Percentiles rank a stretch among this genome's conserved stretches.
Evolutionary conservation across 441 rosid genomes (phyloP).

Genomic region (Aquilaria agallochum): DNA sequence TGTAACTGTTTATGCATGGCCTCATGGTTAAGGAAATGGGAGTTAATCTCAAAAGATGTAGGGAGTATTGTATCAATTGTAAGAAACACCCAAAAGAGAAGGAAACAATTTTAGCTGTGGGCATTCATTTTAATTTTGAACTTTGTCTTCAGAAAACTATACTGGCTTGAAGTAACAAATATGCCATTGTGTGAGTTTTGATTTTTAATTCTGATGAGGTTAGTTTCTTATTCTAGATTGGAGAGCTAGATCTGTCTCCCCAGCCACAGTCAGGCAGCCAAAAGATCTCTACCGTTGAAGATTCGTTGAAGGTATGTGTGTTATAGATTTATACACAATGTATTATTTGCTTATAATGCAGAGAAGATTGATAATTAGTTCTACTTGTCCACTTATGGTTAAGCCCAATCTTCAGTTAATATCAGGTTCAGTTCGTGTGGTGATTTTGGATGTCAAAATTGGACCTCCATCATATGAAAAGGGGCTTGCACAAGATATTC

Average conservation of each 20-base stretch:
- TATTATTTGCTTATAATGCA: conserved; percentile 13
- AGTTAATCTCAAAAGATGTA: no score
- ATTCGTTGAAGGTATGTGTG: conserved; percentile 70
- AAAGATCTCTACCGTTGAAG: conserved; percentile 65
- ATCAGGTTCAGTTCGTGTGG: conserved; percentile 68
- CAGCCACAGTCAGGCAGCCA: conserved; percentile 37
- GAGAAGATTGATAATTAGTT: conserved; percentile 2
- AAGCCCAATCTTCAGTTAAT: conserved; percentile 39
- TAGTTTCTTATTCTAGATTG: conserved; percentile 57
- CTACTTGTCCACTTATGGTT: conserved; percentile 15
- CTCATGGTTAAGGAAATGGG: no score
- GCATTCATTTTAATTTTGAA: no score
- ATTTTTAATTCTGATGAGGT: background rate
- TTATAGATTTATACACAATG: conserved; percentile 1
- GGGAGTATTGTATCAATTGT: no score
- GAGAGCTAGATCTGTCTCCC: conserved; percentile 39
- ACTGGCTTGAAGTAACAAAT: no score
- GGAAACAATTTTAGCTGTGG: no score
- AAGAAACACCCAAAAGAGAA: no score
- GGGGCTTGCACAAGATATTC: conserved; percentile 79
- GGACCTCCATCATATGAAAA: conserved; percentile 88
- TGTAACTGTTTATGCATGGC: no score
- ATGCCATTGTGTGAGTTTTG: no score
- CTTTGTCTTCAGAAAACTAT: no score
- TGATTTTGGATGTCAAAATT: conserved; percentile 90